Evolutionary conservation across 2,329 filamentous ascomycete species (phyloP).

Genomic region (Ascochyta lentis): DNA sequence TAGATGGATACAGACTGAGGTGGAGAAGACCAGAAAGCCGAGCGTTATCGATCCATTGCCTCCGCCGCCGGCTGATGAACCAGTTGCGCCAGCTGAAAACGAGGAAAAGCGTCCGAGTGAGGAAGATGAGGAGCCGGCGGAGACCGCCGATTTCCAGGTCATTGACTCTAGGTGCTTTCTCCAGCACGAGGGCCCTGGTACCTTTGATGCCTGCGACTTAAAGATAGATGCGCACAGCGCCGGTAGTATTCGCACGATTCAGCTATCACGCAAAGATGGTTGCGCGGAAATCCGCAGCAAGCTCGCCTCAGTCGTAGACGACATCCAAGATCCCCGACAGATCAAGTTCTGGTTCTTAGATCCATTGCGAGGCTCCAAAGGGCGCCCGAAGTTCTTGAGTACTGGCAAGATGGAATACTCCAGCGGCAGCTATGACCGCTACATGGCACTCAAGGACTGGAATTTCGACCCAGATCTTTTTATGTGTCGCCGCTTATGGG

Average conservation of each 20-base stretch:
- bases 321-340: constrained; percentile 47
- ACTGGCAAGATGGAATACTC: constrained; percentile 45
- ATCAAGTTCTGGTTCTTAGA: constrained; percentile 51
- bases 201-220: constrained; percentile 43
- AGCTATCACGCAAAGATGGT: constrained; percentile 32
- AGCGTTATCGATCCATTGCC: constrained; percentile 22
- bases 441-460: constrained; percentile 36
- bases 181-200: constrained; percentile 47
- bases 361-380: constrained; percentile 35
- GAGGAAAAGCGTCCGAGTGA: constrained; percentile 3
- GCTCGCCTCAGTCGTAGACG: constrained; percentile 33
- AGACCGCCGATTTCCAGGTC: constrained; percentile 38
- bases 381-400: constrained; percentile 38
- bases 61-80: constrained; percentile 14
- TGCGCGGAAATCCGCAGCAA: constrained; percentile 41
- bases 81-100: constrained; percentile 6
- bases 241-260: constrained; percentile 27
- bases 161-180: constrained; percentile 44
- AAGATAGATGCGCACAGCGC: constrained; percentile 26
- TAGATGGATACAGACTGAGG: constrained; percentile 44
- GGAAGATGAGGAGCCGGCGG: constrained; percentile 6
- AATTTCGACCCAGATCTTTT: constrained; percentile 30
- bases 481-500: constrained; percentile 42
- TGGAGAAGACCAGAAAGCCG: constrained; percentile 32
- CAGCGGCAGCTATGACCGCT: constrained; percentile 38